Conservation (phyloP, 1,284 basidiomycete genomes). For the Amanita bisporigera region DNA sequence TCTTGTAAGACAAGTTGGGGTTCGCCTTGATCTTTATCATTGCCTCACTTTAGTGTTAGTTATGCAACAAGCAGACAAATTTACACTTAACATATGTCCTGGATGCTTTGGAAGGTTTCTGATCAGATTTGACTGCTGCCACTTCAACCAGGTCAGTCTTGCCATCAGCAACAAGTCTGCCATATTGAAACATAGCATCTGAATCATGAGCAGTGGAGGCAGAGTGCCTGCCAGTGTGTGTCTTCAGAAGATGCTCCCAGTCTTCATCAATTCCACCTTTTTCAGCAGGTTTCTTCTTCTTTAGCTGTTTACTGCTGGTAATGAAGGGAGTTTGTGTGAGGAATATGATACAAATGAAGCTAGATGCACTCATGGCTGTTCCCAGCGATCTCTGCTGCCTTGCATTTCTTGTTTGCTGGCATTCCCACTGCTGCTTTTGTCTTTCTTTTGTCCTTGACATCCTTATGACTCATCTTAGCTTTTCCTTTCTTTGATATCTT, state of each 20-base stretch:
- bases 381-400: not conserved
- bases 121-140: not conserved
- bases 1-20: not conserved
- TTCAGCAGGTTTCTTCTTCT: not conserved
- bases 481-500: too few relatives aligned
- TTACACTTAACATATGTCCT: not conserved
- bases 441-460: too few relatives aligned
- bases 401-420: not conserved
- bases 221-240: too few relatives aligned
- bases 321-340: not conserved
- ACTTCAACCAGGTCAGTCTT: not conserved
- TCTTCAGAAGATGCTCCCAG: not conserved
- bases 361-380: not conserved
- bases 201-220: not conserved
- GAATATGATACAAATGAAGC: not conserved
- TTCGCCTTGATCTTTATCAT: not conserved
- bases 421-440: not conserved
- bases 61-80: not conserved
- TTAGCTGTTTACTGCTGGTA: not conserved
- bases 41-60: not conserved
- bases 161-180: not conserved
- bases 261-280: not conserved
- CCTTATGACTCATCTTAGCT: not conserved
- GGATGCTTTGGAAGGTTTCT: not conserved
- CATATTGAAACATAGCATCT: not conserved